Conservation (phyloP, 2,329 filamentous ascomycete genomes). For the Dothideomycetes sp. region DNA sequence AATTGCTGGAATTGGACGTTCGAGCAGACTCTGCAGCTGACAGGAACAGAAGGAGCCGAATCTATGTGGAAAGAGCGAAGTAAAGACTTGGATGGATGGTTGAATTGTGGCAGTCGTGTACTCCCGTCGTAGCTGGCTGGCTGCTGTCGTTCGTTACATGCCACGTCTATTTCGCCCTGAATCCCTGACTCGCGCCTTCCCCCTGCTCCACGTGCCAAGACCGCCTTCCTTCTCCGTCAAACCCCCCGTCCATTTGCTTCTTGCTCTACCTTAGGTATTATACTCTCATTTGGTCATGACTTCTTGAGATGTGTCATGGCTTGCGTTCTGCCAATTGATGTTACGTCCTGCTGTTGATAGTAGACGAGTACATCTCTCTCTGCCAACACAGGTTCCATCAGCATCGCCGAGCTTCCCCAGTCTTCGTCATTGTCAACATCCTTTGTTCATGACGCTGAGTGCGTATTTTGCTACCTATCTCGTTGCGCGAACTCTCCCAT, state of each 20-base stretch:
- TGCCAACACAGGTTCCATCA: slow-evolving; percentile 2
- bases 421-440: slow-evolving; percentile 4
- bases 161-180: slow-evolving; percentile 12
- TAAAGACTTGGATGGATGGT: slow-evolving; percentile 2
- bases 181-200: slow-evolving; percentile 9
- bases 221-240: not conserved
- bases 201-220: not conserved
- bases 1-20: slow-evolving; percentile 8
- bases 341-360: not conserved
- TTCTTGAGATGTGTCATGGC: not conserved
- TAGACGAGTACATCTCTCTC: not conserved
- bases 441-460: slow-evolving; percentile 5
- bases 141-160: slow-evolving; percentile 12
- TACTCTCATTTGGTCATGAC: not conserved
- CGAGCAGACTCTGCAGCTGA: slow-evolving; percentile 4
- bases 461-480: not conserved
- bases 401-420: slow-evolving; percentile 8
- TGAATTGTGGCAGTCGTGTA: too few relatives aligned
- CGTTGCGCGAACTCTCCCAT: not conserved
- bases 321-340: not conserved
- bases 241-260: not conserved
- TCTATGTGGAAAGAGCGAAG: slow-evolving; percentile 2
- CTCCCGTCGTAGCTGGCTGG: slow-evolving; percentile 4
- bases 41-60: not conserved
- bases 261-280: not conserved